Evolutionary conservation across 2,329 filamentous ascomycete genomes (phyloP).

Genomic region (Fusarium goolgardi): DNA sequence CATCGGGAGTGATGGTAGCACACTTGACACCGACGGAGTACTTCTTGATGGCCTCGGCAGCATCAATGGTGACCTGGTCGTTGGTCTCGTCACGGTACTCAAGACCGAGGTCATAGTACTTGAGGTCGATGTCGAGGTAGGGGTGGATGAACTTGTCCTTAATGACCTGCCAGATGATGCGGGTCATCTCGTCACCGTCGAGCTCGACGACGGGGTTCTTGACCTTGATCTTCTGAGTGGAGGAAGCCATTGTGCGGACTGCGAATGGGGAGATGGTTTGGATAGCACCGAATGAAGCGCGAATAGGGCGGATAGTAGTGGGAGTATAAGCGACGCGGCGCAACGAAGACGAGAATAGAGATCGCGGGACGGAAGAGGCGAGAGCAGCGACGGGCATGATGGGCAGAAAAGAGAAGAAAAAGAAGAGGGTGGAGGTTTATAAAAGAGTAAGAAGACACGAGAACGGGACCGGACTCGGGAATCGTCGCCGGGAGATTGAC

Average conservation of each 20-base stretch:
- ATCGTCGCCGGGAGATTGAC: slow-evolving; percentile 40
- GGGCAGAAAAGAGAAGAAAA: slow-evolving; percentile 38
- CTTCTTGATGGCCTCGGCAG: slow-evolving; percentile 98
- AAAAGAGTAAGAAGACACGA: slow-evolving; percentile 40
- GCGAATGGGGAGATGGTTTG: slow-evolving; percentile 66
- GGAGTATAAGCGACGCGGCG: slow-evolving; percentile 47
- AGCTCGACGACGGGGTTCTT: slow-evolving; percentile 99
- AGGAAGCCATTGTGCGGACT: slow-evolving; percentile 71
- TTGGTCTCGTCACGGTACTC: slow-evolving; percentile 96
- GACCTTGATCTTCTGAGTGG: slow-evolving; percentile 90
- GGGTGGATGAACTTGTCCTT: slow-evolving; percentile 99
- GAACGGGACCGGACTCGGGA: slow-evolving; percentile 40
- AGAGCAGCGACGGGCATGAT: slow-evolving; percentile 47
- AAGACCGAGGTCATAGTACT: slow-evolving; percentile 96
- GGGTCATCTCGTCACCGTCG: slow-evolving; percentile 95
- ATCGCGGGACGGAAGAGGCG: slow-evolving; percentile 48
- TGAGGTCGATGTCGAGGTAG: slow-evolving; percentile 96
- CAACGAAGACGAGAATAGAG: slow-evolving; percentile 48
- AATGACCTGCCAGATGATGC: slow-evolving; percentile 99
- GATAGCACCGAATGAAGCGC: slow-evolving; percentile 60
- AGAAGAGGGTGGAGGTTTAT: slow-evolving; percentile 42
- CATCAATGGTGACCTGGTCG: slow-evolving; percentile 94
- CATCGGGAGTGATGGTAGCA: slow-evolving; percentile 98
- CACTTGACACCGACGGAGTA: slow-evolving; percentile 99
- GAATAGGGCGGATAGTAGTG: slow-evolving; percentile 49